Conservation (phyloP, 164 flowering plant species). For the Chimonanthus praecox region DNA sequence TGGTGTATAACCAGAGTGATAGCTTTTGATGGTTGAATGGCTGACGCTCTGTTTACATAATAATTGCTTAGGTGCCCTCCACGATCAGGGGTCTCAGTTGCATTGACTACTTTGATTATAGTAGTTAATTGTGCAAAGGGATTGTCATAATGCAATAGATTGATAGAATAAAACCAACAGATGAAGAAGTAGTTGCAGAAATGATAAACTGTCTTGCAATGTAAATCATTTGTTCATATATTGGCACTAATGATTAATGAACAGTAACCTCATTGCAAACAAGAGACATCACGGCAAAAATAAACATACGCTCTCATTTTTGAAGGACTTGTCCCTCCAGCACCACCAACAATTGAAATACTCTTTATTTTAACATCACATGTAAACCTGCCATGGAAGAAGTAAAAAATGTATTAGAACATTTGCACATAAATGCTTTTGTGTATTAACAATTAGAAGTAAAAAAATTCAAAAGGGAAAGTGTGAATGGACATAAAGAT, state of each 20-base stretch:
- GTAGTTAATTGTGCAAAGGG: background rate
- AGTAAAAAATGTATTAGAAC: background rate
- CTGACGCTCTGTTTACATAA: no score
- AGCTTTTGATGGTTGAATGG: no score
- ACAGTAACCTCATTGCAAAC: background rate
- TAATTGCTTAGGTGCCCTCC: no score
- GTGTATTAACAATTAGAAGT: constrained; percentile 1
- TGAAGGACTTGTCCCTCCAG: constrained; percentile 90
- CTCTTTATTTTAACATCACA: constrained; percentile 94
- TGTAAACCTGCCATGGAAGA: constrained; percentile 54
- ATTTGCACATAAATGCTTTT: background rate
- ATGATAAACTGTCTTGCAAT: background rate
- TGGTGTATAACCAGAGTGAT: no score
- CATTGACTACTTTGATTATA: background rate
- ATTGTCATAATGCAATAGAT: background rate
- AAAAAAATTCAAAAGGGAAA: background rate
- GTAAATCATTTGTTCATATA: background rate
- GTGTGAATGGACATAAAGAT: background rate
- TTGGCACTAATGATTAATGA: background rate
- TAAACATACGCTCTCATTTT: constrained; percentile 91
- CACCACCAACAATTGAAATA: constrained; percentile 90
- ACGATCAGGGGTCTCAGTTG: background rate
- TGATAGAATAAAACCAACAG: background rate
- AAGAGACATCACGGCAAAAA: background rate
- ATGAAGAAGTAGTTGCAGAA: background rate